Percentiles rank a stretch among this genome's conserved stretches.
phyloP scores from a whole-genome alignment of 345 rosid genomes.

The Gossypium rotundifolium region DNA sequence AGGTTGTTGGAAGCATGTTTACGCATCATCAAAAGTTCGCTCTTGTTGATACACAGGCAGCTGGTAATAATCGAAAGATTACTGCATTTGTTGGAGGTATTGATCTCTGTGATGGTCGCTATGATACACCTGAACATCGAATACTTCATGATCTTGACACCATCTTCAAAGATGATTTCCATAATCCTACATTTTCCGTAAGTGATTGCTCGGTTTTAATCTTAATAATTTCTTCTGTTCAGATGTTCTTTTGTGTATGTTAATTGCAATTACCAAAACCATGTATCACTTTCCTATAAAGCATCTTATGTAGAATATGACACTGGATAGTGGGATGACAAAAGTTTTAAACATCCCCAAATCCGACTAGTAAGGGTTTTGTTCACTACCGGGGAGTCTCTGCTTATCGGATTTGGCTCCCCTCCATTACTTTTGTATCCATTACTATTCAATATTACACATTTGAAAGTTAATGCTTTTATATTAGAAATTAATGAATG shows the following conservation, averaged over 20 bases:
- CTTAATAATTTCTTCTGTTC: background rate
- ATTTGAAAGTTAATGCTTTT: no score
- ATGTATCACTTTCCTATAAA: background rate
- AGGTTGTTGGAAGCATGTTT: constrained; percentile 88
- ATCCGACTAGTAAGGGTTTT: background rate
- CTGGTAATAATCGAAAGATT: constrained; percentile 65
- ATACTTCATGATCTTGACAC: constrained; percentile 60
- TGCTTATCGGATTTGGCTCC: no score
- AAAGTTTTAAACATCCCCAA: background rate
- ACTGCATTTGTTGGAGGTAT: constrained; percentile 92
- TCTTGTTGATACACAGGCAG: constrained; percentile 81
- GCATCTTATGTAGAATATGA: background rate
- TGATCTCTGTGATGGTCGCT: constrained; percentile 97
- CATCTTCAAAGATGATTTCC: constrained; percentile 70
- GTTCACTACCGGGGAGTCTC: no score
- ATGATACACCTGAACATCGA: constrained; percentile 90
- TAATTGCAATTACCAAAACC: background rate
- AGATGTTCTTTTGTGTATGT: background rate
- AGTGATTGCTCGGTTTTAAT: constrained; percentile 27
- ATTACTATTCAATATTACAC: no score
- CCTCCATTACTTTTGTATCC: no score
- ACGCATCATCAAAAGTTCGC: constrained; percentile 95
- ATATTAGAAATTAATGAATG: no score
- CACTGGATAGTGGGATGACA: background rate
- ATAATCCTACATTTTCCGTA: constrained; percentile 80